Evolutionary conservation across 805 yeast genomes (phyloP).

Genomic region (Wickerhamiella sorbophila): DNA sequence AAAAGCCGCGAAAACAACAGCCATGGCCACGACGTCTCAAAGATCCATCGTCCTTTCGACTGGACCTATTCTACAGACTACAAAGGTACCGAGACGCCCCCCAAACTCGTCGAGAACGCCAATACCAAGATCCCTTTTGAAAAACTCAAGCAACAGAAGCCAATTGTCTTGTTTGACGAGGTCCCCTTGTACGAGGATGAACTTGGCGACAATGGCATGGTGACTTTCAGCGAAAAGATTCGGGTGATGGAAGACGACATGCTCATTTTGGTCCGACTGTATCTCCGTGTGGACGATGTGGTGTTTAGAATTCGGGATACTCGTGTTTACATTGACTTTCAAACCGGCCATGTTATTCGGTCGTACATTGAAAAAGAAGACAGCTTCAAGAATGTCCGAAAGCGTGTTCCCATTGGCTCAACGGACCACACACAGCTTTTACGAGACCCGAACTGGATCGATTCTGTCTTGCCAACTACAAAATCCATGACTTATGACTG

Average conservation of each 20-base stretch:
- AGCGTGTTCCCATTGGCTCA: conserved; percentile 32
- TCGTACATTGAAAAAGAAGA: conserved; percentile 65
- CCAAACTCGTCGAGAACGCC: not conserved
- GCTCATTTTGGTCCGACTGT: conserved; percentile 59
- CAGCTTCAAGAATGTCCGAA: conserved; percentile 33
- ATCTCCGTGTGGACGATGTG: conserved; percentile 82
- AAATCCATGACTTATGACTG: not conserved
- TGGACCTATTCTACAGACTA: conserved; percentile 90
- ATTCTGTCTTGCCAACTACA: conserved; percentile 7
- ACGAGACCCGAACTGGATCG: conserved; percentile 79
- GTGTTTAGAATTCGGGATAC: conserved; percentile 74
- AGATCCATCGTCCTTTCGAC: conserved; percentile 72
- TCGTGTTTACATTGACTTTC: conserved; percentile 67
- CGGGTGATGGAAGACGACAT: conserved; percentile 80
- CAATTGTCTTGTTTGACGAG: conserved; percentile 80
- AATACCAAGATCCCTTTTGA: conserved; percentile 47
- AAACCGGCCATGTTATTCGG: conserved; percentile 45
- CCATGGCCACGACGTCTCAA: conserved; percentile 33
- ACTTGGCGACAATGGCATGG: conserved; percentile 88
- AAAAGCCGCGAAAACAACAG: conserved; percentile 22
- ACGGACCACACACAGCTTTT: conserved; percentile 57
- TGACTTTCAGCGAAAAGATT: conserved; percentile 60
- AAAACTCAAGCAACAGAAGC: conserved; percentile 58
- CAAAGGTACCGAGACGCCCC: conserved; percentile 34
- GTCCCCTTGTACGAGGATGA: conserved; percentile 87